Conservation (phyloP, 345 rosid species). For the Nasturtium officinale region DNA sequence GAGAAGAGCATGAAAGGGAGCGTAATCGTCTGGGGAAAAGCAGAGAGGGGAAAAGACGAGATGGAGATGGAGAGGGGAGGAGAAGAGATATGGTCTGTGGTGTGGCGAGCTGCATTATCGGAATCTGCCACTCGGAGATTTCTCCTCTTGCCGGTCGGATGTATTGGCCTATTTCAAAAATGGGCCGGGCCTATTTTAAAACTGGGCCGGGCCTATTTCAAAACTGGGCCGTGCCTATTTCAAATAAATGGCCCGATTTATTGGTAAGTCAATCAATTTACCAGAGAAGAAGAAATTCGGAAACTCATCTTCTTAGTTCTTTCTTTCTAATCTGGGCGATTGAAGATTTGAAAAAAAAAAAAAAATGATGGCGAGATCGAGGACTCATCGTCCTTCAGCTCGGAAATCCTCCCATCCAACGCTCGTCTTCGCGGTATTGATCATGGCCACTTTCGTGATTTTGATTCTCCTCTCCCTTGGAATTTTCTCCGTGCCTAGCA, state of each 20-base stretch:
- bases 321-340: conserved; percentile 1
- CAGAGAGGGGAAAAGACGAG: conserved; percentile 26
- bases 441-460: conserved; percentile 64
- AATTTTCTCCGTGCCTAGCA: conserved; percentile 69
- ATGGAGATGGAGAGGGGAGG: conserved; percentile 16
- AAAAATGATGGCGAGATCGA: conserved; percentile 59
- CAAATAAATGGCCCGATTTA: background rate
- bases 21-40: conserved; percentile 36
- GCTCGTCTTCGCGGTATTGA: conserved; percentile 53
- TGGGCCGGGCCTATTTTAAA: background rate
- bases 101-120: conserved; percentile 42
- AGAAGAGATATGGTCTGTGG: conserved; percentile 38
- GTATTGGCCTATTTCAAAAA: background rate
- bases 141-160: background rate
- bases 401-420: conserved; percentile 66
- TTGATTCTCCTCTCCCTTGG: conserved; percentile 76
- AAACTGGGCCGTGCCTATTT: conserved; percentile 10
- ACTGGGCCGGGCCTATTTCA: conserved; percentile 13
- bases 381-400: conserved; percentile 56
- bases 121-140: conserved; percentile 9
- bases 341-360: background rate
- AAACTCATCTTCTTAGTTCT: background rate
- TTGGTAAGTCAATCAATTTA: background rate
- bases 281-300: background rate
- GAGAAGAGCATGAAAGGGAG: conserved; percentile 52